Conservation (phyloP, 176 grass and related monocot species). For the Raddia guianensis region DNA sequence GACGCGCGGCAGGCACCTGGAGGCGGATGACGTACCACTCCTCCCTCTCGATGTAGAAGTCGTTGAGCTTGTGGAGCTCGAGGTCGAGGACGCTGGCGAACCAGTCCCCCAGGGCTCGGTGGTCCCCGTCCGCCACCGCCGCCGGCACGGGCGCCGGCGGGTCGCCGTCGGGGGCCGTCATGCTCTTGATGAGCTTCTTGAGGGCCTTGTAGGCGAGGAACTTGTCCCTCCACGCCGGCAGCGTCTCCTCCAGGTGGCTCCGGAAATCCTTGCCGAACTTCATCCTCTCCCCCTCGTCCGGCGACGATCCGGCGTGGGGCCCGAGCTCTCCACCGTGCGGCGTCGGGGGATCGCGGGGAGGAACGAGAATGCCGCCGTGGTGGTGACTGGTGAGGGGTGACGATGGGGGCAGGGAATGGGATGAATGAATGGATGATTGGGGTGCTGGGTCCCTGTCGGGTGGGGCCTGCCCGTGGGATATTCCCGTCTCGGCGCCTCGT, state of each 20-base stretch:
- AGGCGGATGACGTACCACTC: constrained; percentile 96
- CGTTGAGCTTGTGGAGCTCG: constrained; percentile 93
- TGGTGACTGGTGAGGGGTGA: neutral
- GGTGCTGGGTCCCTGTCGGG: constrained; percentile 5
- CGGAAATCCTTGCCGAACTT: constrained; percentile 98
- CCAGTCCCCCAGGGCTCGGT: constrained; percentile 57
- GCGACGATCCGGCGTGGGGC: neutral
- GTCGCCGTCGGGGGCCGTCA: constrained; percentile 39
- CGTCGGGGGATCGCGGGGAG: neutral
- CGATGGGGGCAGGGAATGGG: neutral
- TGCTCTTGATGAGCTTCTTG: constrained; percentile 97
- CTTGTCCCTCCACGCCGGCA: constrained; percentile 96
- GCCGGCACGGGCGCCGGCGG: neutral
- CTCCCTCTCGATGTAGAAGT: constrained; percentile 96
- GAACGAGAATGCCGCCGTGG: neutral
- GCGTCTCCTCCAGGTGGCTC: constrained; percentile 89
- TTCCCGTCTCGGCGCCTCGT: constrained; percentile 19
- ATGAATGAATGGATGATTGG: constrained; percentile 26
- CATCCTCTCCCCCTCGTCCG: constrained; percentile 27
- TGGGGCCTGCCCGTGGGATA: constrained; percentile 2
- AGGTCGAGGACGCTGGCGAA: constrained; percentile 78
- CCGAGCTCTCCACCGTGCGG: neutral
- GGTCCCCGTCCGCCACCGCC: constrained; percentile 14
- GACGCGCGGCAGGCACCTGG: constrained; percentile 50
- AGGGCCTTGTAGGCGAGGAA: constrained; percentile 90